Conservation (phyloP, 139 green algal genomes). For the Chlorella sp. region DNA sequence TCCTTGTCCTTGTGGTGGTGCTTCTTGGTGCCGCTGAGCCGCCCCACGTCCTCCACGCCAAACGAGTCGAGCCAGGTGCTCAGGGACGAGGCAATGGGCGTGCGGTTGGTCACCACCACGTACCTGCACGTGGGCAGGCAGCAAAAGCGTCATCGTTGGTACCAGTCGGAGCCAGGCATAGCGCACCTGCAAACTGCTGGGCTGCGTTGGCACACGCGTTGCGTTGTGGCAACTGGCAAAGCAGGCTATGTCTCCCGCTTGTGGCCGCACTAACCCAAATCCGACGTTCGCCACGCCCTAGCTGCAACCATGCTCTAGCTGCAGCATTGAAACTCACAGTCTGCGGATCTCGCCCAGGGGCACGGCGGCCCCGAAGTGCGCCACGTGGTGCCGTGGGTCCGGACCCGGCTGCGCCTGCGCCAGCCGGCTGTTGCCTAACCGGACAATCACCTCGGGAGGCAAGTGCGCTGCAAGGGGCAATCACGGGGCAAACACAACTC, state of each 20-base stretch:
- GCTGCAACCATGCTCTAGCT: neutral
- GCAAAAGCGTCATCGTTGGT: too few relatives aligned
- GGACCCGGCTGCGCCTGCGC: conserved; percentile 4
- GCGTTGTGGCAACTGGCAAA: too few relatives aligned
- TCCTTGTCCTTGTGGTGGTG: neutral
- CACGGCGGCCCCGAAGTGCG: conserved; percentile 27
- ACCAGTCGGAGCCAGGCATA: too few relatives aligned
- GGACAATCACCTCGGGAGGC: conserved; percentile 18
- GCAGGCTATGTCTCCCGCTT: too few relatives aligned
- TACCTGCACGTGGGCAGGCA: too few relatives aligned
- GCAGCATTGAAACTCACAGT: conserved; percentile 9
- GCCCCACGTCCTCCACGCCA: conserved; percentile 23
- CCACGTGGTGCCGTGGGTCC: conserved; percentile 17
- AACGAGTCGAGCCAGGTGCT: conserved; percentile 35
- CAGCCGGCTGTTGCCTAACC: conserved; percentile 2
- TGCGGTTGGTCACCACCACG: conserved; percentile 36
- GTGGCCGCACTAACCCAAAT: neutral
- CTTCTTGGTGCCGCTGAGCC: neutral
- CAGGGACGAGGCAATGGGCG: conserved; percentile 21
- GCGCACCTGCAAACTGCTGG: too few relatives aligned
- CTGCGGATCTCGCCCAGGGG: conserved; percentile 34
- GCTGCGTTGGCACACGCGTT: too few relatives aligned
- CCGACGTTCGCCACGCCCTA: conserved; percentile 27
- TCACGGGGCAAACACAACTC: too few relatives aligned
- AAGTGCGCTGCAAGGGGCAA: conserved; percentile 22